Percentiles rank a stretch among this genome's conserved stretches.
phyloP scores from a whole-genome alignment of 2,329 filamentous ascomycete genomes.

The Escovopsis weberi region DNA sequence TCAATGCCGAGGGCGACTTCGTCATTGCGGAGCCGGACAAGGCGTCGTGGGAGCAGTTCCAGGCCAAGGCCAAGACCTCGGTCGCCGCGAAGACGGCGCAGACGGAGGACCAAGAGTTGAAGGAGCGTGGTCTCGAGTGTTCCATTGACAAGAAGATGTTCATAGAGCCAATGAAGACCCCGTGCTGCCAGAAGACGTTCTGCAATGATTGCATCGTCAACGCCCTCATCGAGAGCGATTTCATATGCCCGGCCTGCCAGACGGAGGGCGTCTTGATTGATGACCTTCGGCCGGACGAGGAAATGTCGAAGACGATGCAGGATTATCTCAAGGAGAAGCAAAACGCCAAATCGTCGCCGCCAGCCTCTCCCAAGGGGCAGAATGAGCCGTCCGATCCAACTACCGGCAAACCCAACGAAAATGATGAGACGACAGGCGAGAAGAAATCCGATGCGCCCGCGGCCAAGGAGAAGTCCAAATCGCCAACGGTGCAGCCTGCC shows the following conservation, averaged over 20 bases:
- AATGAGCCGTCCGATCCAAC: conserved; percentile 7
- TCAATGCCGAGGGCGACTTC: conserved; percentile 94
- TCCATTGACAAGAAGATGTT: conserved; percentile 96
- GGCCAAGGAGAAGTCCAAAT: conserved; percentile 21
- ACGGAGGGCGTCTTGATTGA: conserved; percentile 86
- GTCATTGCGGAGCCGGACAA: conserved; percentile 94
- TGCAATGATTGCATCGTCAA: conserved; percentile 99
- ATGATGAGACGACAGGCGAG: conserved; percentile 26
- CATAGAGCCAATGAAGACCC: conserved; percentile 96
- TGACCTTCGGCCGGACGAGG: conserved; percentile 72
- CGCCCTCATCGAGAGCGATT: conserved; percentile 95
- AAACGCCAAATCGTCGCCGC: conserved; percentile 26
- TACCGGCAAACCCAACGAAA: conserved; percentile 12
- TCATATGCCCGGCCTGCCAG: conserved; percentile 84
- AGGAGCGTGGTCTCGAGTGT: conserved; percentile 81
- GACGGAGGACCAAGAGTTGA: conserved; percentile 70
- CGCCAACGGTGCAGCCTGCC: conserved; percentile 13
- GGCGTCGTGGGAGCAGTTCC: conserved; percentile 91
- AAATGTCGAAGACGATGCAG: conserved; percentile 64
- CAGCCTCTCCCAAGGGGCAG: conserved; percentile 15
- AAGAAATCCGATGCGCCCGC: conserved; percentile 15
- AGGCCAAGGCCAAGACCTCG: conserved; percentile 83
- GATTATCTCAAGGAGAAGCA: conserved; percentile 51
- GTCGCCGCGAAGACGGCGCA: conserved; percentile 65
- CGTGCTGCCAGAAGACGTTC: conserved; percentile 95